These are phyloP conservation scores for Arabidopsis lyrata DNA, from an alignment of 441 rosid species.

Conservation along the genomic window DNA sequence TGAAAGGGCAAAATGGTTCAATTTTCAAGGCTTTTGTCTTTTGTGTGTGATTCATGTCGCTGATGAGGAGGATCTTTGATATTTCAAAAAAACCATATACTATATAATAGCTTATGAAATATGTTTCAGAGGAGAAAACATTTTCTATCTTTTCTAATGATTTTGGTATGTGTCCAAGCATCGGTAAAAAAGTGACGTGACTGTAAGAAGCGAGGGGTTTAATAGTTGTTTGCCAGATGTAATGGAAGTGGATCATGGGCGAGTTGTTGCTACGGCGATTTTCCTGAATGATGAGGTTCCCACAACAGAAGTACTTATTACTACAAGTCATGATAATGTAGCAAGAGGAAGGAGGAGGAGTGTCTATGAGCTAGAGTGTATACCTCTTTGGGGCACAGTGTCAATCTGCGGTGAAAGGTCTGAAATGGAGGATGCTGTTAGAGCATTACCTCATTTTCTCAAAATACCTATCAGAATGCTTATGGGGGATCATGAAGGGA, in stretches of 20 bases:
- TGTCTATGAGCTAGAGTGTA: constrained; percentile 78
- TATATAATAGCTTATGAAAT: constrained; percentile 29
- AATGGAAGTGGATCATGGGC: constrained; percentile 53
- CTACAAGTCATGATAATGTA: constrained; percentile 48
- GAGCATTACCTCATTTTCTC: constrained; percentile 64
- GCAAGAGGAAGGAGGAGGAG: constrained; percentile 55
- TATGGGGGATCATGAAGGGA: constrained; percentile 66
- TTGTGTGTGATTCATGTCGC: constrained; percentile 40
- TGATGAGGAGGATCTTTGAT: constrained; percentile 34
- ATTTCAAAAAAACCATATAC: constrained; percentile 25
- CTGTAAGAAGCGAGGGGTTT: constrained; percentile 55
- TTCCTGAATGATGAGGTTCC: constrained; percentile 65
- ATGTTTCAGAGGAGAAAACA: constrained; percentile 40
- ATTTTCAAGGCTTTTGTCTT: constrained; percentile 49
- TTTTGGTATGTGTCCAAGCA: constrained; percentile 50
- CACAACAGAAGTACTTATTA: constrained; percentile 57
- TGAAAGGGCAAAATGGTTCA: neutral
- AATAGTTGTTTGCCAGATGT: constrained; percentile 16
- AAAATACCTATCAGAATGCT: constrained; percentile 86
- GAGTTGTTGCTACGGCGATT: constrained; percentile 65
- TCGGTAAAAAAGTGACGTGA: constrained; percentile 62
- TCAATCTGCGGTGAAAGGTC: constrained; percentile 77
- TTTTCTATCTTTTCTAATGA: constrained; percentile 29
- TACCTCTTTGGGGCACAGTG: constrained; percentile 88
- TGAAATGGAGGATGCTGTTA: constrained; percentile 89